Conservation (phyloP, 2,329 filamentous ascomycete species). For the Chrysoporthe deuterocubensis region DNA sequence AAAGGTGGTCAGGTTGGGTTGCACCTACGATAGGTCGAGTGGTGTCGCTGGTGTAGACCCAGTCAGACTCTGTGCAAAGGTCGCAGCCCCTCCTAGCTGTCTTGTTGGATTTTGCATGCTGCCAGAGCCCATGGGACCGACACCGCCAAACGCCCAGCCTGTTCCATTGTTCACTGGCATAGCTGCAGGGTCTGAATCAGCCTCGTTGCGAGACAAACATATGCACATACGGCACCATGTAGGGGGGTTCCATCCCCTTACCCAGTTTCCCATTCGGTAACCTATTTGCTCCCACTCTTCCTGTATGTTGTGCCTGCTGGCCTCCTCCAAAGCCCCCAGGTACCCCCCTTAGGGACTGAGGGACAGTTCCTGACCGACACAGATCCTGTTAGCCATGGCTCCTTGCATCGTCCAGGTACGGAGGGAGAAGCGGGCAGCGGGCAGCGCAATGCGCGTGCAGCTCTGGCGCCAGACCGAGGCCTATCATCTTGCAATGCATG, state of each 20-base stretch:
- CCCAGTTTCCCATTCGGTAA: slow-evolving; percentile 70
- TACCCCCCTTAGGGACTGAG: slow-evolving; percentile 65
- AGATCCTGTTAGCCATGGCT: slow-evolving; percentile 22
- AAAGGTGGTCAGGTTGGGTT: slow-evolving; percentile 13
- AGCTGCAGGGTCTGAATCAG: slow-evolving; percentile 26
- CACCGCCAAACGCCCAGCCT: slow-evolving; percentile 67
- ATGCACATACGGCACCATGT: slow-evolving; percentile 3
- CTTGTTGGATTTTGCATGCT: slow-evolving; percentile 57
- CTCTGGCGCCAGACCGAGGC: not conserved
- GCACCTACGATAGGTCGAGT: slow-evolving; percentile 67
- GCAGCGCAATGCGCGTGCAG: not conserved
- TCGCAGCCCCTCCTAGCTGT: slow-evolving; percentile 63
- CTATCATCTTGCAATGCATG: not conserved
- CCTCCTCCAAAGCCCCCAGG: slow-evolving; percentile 63
- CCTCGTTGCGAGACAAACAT: slow-evolving; percentile 18
- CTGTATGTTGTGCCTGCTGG: slow-evolving; percentile 61
- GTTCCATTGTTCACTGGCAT: slow-evolving; percentile 52
- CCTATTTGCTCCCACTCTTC: slow-evolving; percentile 59
- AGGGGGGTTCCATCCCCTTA: slow-evolving; percentile 41
- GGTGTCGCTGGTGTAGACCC: slow-evolving; percentile 66
- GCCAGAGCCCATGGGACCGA: slow-evolving; percentile 61
- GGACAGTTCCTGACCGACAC: slow-evolving; percentile 55
- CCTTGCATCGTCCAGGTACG: not conserved
- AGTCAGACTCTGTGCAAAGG: slow-evolving; percentile 69
- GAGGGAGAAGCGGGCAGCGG: not conserved